Percentiles rank a stretch among this genome's conserved stretches.
Evolutionary conservation across 2,329 filamentous ascomycete species (phyloP).

Genomic region (Colletotrichum tabaci): DNA sequence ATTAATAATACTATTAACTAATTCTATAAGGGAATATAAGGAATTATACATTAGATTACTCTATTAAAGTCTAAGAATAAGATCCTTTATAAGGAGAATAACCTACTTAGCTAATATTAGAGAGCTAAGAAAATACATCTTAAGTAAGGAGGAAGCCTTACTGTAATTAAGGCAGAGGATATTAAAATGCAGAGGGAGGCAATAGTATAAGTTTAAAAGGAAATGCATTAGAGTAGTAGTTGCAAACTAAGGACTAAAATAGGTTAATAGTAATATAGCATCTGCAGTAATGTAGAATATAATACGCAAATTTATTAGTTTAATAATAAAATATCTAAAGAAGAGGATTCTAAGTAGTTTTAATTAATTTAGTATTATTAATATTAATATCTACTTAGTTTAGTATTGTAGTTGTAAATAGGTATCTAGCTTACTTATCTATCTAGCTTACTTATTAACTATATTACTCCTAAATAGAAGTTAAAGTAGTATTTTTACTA

Average conservation of each 20-base stretch:
- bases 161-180: constrained; percentile 10
- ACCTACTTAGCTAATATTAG: constrained; percentile 7
- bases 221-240: not conserved
- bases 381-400: too few species aligned
- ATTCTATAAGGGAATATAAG: too few species aligned
- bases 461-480: not conserved
- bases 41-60: too few species aligned
- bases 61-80: too few species aligned
- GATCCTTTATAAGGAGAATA: constrained; percentile 4
- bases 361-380: too few species aligned
- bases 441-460: too few species aligned
- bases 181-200: not conserved
- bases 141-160: constrained; percentile 20
- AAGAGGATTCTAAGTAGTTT: constrained; percentile 16
- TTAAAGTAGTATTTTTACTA: not conserved
- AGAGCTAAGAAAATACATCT: constrained; percentile 12
- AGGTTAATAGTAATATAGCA: not conserved
- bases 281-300: not conserved
- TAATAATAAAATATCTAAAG: not conserved
- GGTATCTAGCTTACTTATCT: too few species aligned
- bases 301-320: constrained; percentile 1
- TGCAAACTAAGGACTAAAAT: not conserved
- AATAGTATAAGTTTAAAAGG: not conserved
- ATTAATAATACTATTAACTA: too few species aligned
- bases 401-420: too few species aligned